Conservation (phyloP, 1,284 basidiomycete species). For the Rhodofomes roseus region DNA sequence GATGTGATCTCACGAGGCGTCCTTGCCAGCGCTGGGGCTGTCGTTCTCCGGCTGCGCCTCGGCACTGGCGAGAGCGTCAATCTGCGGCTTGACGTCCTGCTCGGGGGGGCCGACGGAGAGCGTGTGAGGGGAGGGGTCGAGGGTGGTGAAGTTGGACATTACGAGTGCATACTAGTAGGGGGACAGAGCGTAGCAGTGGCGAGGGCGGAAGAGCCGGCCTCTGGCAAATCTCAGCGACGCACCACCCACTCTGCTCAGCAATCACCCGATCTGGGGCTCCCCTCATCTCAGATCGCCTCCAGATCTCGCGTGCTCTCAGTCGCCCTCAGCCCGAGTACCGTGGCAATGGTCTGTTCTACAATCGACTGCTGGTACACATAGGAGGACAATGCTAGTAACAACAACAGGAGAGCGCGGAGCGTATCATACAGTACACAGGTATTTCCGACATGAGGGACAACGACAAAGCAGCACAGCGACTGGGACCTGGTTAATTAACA, state of each 20-base stretch:
- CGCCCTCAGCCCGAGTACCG: background rate
- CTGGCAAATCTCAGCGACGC: background rate
- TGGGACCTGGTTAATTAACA: no score
- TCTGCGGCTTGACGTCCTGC: background rate
- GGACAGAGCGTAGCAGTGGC: background rate
- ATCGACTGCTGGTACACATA: background rate
- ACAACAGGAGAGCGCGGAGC: background rate
- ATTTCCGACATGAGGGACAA: background rate
- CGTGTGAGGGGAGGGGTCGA: background rate
- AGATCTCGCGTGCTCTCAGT: background rate
- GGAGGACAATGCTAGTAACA: background rate
- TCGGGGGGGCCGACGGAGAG: background rate
- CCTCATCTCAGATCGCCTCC: background rate
- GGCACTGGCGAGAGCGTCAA: background rate
- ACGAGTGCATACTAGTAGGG: background rate
- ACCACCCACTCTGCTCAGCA: background rate
- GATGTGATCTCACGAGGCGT: conserved; percentile 1
- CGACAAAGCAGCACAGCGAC: background rate
- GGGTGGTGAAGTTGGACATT: background rate
- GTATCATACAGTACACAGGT: background rate
- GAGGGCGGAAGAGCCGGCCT: background rate
- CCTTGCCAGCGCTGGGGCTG: conserved; percentile 1
- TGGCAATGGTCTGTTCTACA: background rate
- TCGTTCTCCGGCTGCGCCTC: background rate
- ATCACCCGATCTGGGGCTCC: background rate